Percentiles rank a stretch among this genome's conserved stretches.
Conservation (phyloP, 1,139 yeast genomes). For the Kodamaea sp. region DNA sequence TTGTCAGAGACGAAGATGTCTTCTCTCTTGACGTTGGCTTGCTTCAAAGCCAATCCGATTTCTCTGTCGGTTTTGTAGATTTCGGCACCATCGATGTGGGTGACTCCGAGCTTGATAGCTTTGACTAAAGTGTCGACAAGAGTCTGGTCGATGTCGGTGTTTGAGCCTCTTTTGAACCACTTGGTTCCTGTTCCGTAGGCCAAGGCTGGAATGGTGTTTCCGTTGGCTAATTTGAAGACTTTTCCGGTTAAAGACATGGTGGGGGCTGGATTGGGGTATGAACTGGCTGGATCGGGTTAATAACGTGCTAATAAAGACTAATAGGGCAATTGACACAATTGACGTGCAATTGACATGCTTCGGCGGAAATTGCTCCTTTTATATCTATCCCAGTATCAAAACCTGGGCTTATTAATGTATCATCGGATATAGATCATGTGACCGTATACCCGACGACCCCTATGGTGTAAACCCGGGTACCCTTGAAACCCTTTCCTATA, state of each 20-base stretch:
- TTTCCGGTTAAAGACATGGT: slow-evolving; percentile 16
- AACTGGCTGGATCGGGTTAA: too few species aligned
- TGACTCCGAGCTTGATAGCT: slow-evolving; percentile 33
- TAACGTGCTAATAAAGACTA: too few species aligned
- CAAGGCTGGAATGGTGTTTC: slow-evolving; percentile 29
- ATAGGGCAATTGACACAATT: too few species aligned
- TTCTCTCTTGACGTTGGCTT: slow-evolving; percentile 33
- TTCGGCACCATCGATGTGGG: slow-evolving; percentile 42
- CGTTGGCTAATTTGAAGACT: slow-evolving; percentile 23
- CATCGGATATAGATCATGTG: too few species aligned
- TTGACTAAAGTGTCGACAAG: slow-evolving; percentile 23
- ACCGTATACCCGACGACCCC: too few species aligned
- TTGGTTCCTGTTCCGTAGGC: slow-evolving; percentile 40
- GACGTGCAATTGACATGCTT: too few species aligned
- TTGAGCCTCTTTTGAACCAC: slow-evolving; percentile 30
- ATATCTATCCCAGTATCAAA: too few species aligned
- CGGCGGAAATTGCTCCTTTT: too few species aligned
- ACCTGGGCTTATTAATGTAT: too few species aligned
- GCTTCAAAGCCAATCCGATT: slow-evolving; percentile 29
- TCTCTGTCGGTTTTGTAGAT: slow-evolving; percentile 35
- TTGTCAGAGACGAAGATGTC: slow-evolving; percentile 59
- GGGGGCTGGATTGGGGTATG: slow-evolving; percentile 1
- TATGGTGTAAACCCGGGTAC: too few species aligned
- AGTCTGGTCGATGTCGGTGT: slow-evolving; percentile 20
- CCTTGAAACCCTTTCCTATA: too few species aligned